phyloP scores from a whole-genome alignment of 306 rosid species.

The Trifolium fragiferum region DNA sequence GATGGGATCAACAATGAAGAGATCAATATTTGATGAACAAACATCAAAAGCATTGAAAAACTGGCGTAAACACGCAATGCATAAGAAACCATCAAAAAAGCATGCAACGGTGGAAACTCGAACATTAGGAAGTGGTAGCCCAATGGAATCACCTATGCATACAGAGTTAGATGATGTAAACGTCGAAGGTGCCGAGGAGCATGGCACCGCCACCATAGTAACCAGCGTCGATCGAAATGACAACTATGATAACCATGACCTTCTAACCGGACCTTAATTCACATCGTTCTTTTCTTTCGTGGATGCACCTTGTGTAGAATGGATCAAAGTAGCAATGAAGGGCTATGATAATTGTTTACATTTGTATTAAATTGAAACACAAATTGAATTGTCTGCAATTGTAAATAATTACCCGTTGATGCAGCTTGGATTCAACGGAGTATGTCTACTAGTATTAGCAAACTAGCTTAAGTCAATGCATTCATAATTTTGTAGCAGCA shows the following conservation, averaged over 20 bases:
- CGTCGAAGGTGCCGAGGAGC: neutral
- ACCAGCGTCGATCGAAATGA: constrained; percentile 41
- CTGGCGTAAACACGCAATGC: constrained; percentile 83
- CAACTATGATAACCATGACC: constrained; percentile 32
- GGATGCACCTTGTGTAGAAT: neutral
- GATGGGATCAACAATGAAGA: constrained; percentile 98
- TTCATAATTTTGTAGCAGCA: constrained; percentile 13
- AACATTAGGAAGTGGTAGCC: constrained; percentile 52
- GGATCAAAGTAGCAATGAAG: neutral
- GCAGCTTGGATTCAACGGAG: constrained; percentile 2
- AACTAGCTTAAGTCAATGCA: constrained; percentile 20
- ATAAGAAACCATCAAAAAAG: constrained; percentile 53
- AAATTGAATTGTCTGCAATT: neutral
- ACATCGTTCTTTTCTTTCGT: neutral
- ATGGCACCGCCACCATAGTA: constrained; percentile 24
- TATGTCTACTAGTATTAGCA: constrained; percentile 36
- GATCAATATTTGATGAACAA: constrained; percentile 90
- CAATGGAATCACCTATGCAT: constrained; percentile 27
- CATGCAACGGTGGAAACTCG: constrained; percentile 20
- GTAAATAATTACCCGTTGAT: constrained; percentile 24
- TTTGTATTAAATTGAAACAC: neutral
- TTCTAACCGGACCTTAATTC: constrained; percentile 47
- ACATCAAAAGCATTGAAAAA: constrained; percentile 78
- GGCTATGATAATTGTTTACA: constrained; percentile 6
- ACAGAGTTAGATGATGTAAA: neutral